Evolutionary conservation across 768 basidiomycete species (phyloP), one percentile per base, ranked within the genome.

Genomic region (Imleria badia): DNA sequence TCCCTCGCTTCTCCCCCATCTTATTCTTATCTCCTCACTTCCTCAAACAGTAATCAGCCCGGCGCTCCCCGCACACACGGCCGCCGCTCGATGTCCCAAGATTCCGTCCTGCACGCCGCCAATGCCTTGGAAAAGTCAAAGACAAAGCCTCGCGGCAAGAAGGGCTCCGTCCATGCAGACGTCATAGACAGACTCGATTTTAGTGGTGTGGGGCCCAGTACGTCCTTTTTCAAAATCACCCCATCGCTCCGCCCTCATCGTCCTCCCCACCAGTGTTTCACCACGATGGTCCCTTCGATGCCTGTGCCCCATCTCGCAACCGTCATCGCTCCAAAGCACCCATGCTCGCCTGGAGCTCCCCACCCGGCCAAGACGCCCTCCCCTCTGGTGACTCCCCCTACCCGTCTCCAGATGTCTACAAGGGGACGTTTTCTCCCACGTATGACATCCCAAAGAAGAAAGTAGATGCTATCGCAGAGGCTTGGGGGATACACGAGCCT

Each of bases 401-500:
- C 67, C 78, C 86, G 4, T 66, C 83, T 48, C 68, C 70, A 50
- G 70, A 70, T 26, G 55, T 55, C 54, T 76, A 76, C 64, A 68
- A 70, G 17, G 72, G 74, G 45, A 72, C 75, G 4, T 82, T 81
- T 66, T 70, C 81, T 58, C 70, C 77, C 61, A 71, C 78, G 59
- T 79, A 81, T 44, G 79, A 81, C 50, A 79, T 82, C 55, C 80
- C 81, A 10, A 91, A 91, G 83, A 91, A 89, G 73, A 90, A 90
- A 66, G 85, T 89, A 33, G 90, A 94, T 62, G 90, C 89, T 35
- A 85, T 94, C 54, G 91, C 91, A 43, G 92, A 94, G 71, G 92
- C 92, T 1, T 94, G 92, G 92, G 92, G 92, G 35, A 91, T 91
- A 47, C 89, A 92, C 62, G 92, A 94, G 64, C 92, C 92, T 6